Evolutionary conservation across 176 grass and related monocot species (phyloP).

Genomic region (Sorghum bicolor): Sorghum_bicolor_NCBIv3 NC_012877.2:5898501-5899000

Average conservation of each 20-base stretch:
- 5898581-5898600: conserved; percentile 88
- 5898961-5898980: neutral
- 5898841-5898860: conserved; percentile 12
- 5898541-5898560: conserved; percentile 87
- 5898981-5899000: neutral
- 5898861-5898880: neutral
- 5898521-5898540: conserved; percentile 71
- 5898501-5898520: conserved; percentile 28
- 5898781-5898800: conserved; percentile 5
- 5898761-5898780: conserved; percentile 13
- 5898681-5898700: conserved; percentile 85
- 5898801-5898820: conserved; percentile 6
- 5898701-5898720: conserved; percentile 85
- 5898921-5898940: neutral
- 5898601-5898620: neutral
- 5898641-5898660: conserved; percentile 9
- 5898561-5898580: conserved; percentile 96
- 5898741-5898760: conserved; percentile 15
- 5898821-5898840: neutral
- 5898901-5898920: neutral
- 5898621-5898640: neutral
- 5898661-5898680: conserved; percentile 80
- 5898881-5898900: neutral
- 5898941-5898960: neutral
- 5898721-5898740: conserved; percentile 89